These are phyloP conservation scores for Neurospora africana DNA, from an alignment of 495 filamentous ascomycete genomes.

Conservation along the genomic window DNA sequence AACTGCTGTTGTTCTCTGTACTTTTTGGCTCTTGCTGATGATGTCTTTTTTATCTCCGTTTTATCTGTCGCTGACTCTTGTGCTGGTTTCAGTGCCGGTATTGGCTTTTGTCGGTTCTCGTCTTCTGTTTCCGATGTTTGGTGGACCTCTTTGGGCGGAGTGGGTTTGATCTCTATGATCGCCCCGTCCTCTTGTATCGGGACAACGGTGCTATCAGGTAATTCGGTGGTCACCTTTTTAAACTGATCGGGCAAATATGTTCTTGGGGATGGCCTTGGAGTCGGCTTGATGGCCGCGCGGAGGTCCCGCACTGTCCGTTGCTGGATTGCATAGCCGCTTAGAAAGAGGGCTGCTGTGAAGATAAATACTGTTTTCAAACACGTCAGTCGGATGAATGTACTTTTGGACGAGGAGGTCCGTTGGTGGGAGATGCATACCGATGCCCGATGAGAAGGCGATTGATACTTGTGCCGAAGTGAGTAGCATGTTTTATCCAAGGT, in stretches of 20 bases:
- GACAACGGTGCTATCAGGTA: slow-evolving; percentile 27
- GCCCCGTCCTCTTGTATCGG: slow-evolving; percentile 12
- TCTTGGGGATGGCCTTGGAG: slow-evolving; percentile 29
- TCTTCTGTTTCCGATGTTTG: slow-evolving; percentile 14
- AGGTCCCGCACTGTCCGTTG: slow-evolving; percentile 43
- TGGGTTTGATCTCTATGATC: slow-evolving; percentile 23
- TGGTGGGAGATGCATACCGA: slow-evolving; percentile 29
- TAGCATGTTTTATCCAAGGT: slow-evolving; percentile 23
- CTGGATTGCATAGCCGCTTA: slow-evolving; percentile 43
- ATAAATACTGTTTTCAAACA: slow-evolving; percentile 28
- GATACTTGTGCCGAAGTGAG: slow-evolving; percentile 45
- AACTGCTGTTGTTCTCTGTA: background rate
- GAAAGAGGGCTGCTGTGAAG: slow-evolving; percentile 42
- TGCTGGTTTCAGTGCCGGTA: background rate
- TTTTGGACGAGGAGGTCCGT: background rate
- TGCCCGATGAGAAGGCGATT: slow-evolving; percentile 35
- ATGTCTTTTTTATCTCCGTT: background rate
- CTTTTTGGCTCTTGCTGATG: background rate
- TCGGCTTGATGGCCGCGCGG: slow-evolving; percentile 34
- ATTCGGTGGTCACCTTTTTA: slow-evolving; percentile 21
- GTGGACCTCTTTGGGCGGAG: slow-evolving; percentile 12
- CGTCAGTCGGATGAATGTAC: background rate
- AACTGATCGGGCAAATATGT: slow-evolving; percentile 33
- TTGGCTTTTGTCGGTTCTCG: background rate
- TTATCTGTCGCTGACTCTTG: background rate